phyloP scores from a whole-genome alignment of 371 early-diverging fungal species.

The Syncephalastrum sp. region DNA sequence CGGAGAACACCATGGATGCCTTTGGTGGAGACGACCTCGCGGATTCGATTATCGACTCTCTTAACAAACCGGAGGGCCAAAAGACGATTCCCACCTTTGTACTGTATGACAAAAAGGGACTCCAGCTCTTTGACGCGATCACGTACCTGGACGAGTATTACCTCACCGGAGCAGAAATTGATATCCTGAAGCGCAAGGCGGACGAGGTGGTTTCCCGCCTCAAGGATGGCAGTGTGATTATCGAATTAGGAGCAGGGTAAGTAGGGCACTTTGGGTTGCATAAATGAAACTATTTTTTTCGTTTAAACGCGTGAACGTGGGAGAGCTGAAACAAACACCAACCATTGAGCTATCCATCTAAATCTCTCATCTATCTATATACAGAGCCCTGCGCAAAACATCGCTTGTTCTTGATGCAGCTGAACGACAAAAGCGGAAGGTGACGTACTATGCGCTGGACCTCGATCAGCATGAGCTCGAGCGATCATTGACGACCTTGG shows the following conservation, averaged over 20 bases:
- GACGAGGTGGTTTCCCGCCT: slow-evolving; percentile 67
- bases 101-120: slow-evolving; percentile 81
- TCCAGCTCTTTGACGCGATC: slow-evolving; percentile 87
- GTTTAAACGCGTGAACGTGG: background rate
- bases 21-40: slow-evolving; percentile 41
- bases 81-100: slow-evolving; percentile 72
- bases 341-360: too few relatives aligned
- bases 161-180: slow-evolving; percentile 79
- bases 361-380: background rate
- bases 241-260: slow-evolving; percentile 90
- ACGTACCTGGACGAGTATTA: slow-evolving; percentile 88
- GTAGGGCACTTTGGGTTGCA: slow-evolving; percentile 1
- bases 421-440: slow-evolving; percentile 54
- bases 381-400: slow-evolving; percentile 85
- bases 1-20: slow-evolving; percentile 31
- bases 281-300: background rate
- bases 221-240: slow-evolving; percentile 64
- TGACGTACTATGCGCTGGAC: slow-evolving; percentile 92
- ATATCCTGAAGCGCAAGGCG: slow-evolving; percentile 64
- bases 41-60: slow-evolving; percentile 47
- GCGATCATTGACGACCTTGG: slow-evolving; percentile 53
- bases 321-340: background rate
- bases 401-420: slow-evolving; percentile 75
- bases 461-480: slow-evolving; percentile 79
- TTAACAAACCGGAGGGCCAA: slow-evolving; percentile 28